Evolutionary conservation across 441 rosid species (phyloP), one percentile per base, ranked within the genome.

Genomic region (Brassica hybrid): DNA sequence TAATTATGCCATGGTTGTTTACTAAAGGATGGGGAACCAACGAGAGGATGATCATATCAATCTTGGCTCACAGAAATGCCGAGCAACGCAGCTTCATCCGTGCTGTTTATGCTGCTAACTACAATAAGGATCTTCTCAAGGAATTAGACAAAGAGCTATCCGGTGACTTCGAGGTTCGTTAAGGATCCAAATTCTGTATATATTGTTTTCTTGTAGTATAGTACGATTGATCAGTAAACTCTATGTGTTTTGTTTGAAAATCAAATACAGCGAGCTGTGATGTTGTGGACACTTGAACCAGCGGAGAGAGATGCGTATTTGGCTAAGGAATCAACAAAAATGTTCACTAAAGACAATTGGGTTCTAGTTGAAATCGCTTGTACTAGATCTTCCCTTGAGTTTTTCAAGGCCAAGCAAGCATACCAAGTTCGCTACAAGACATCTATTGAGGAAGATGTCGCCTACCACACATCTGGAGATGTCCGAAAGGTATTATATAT

Each of bases 381-480:
- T 61, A 80, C 92, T 5, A 89, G 97, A 77, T 76, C 96, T 48
- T 74, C 97, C 2, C 67, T 58, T 43, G 92, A 85, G 7, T 83
- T 94, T 21, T 82, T 89, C 43, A 85, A 66, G 45, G 87, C 65
- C 34, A 90, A 88, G 79, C 89, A 90, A 76, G 94, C 97, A 21
- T 91, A 91, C 68, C 97, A 90, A 76, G 82, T 85, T 79, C 93
- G 85, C 19, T 88, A 81, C 67, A 90, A 89, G 87, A 90, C 80
- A 72, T 94, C 95, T 57, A 86, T 93, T 0, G 98, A 94, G 83
- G 98, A 94, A 79, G 98, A 91, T 85, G 93, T 94, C 19, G 97
- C 97, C 9, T 59, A 88, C 56, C 98, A 91, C 85, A 87, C 93
- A 18, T 82, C 83, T 36, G 97, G 97, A 54, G 95, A 89, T 58